Conservation (phyloP, 306 rosid genomes). For the Corylus heterophylla region DNA sequence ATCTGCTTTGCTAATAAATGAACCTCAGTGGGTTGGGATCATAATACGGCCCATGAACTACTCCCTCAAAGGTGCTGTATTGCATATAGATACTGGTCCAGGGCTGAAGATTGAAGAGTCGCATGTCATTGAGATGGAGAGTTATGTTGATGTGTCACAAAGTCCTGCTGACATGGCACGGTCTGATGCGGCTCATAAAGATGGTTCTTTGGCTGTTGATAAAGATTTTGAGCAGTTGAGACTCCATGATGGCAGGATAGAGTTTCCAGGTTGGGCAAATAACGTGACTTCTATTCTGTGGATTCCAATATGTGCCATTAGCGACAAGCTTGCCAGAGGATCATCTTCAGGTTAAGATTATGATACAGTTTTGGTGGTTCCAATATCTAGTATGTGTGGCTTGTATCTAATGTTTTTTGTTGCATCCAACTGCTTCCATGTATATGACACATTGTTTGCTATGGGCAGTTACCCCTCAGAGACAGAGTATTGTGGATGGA, state of each 20-base stretch:
- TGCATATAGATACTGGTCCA: slow-evolving; percentile 95
- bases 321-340: slow-evolving; percentile 76
- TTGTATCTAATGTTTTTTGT: slow-evolving; percentile 20
- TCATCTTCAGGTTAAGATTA: slow-evolving; percentile 83
- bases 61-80: slow-evolving; percentile 84
- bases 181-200: slow-evolving; percentile 41
- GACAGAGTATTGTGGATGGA: slow-evolving; percentile 90
- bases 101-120: slow-evolving; percentile 80
- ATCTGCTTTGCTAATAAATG: slow-evolving; percentile 90
- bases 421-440: slow-evolving; percentile 16
- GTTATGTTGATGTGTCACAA: slow-evolving; percentile 41
- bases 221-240: slow-evolving; percentile 55
- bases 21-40: slow-evolving; percentile 92
- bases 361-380: slow-evolving; percentile 28
- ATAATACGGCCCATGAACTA: slow-evolving; percentile 81
- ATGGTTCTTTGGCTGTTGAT: slow-evolving; percentile 40
- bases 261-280: slow-evolving; percentile 98
- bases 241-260: slow-evolving; percentile 67
- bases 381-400: slow-evolving; percentile 4
- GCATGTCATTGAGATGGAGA: slow-evolving; percentile 79
- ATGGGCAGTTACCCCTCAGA: slow-evolving; percentile 68
- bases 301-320: slow-evolving; percentile 74
- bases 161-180: slow-evolving; percentile 39
- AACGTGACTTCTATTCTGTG: slow-evolving; percentile 73
- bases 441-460: slow-evolving; percentile 30